These are phyloP conservation scores for Starmerella tilneyi DNA, from an alignment of 805 yeast species.

Conservation along the genomic window DNA sequence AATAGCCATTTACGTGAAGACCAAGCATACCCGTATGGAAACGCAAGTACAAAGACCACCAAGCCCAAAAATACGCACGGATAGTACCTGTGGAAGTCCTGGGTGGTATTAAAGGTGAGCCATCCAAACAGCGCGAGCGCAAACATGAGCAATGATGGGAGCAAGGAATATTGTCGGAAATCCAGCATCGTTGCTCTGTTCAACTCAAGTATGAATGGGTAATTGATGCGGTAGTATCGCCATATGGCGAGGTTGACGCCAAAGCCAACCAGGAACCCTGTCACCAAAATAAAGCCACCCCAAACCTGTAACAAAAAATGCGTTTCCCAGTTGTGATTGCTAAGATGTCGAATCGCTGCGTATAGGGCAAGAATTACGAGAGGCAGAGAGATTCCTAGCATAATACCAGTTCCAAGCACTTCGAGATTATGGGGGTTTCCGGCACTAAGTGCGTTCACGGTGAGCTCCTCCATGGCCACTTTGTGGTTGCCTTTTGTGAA, in stretches of 20 bases:
- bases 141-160: slow-evolving; percentile 53
- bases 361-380: slow-evolving; percentile 51
- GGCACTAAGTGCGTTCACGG: slow-evolving; percentile 36
- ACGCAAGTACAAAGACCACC: slow-evolving; percentile 38
- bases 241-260: slow-evolving; percentile 63
- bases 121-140: slow-evolving; percentile 53
- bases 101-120: slow-evolving; percentile 64
- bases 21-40: slow-evolving; percentile 52
- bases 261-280: slow-evolving; percentile 52
- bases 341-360: slow-evolving; percentile 39
- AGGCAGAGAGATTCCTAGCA: slow-evolving; percentile 62
- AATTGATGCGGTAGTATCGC: slow-evolving; percentile 68
- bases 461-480: slow-evolving; percentile 58
- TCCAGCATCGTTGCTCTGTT: slow-evolving; percentile 57
- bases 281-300: slow-evolving; percentile 75
- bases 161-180: slow-evolving; percentile 51
- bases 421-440: slow-evolving; percentile 31
- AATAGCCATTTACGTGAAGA: slow-evolving; percentile 72
- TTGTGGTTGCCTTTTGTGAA: slow-evolving; percentile 67
- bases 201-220: slow-evolving; percentile 85
- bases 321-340: slow-evolving; percentile 41
- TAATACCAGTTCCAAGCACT: slow-evolving; percentile 52
- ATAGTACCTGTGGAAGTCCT: slow-evolving; percentile 50
- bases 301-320: slow-evolving; percentile 67
- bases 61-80: slow-evolving; percentile 69